These are phyloP conservation scores for Gossypium schwendimanii DNA, from an alignment of 441 rosid species.

Conservation along the genomic window DNA sequence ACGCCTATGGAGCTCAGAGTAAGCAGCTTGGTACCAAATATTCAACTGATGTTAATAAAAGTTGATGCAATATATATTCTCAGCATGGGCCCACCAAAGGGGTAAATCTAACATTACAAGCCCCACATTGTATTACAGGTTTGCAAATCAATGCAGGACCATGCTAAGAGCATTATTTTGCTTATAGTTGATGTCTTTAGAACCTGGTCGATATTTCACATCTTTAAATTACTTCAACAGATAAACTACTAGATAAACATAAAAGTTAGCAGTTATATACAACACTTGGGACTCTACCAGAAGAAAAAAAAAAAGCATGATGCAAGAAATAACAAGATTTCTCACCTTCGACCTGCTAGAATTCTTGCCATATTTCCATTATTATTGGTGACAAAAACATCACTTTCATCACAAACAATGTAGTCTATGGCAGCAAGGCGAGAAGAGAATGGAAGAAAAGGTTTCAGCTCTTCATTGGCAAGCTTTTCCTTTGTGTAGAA, in stretches of 20 bases:
- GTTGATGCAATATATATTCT: not conserved
- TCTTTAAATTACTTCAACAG: not conserved
- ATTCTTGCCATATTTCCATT: constrained; percentile 99
- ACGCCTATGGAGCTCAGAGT: not conserved
- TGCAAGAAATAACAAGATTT: constrained; percentile 12
- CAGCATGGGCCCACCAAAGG: not conserved
- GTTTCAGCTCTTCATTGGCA: constrained; percentile 65
- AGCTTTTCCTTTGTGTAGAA: constrained; percentile 94
- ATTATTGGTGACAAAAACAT: constrained; percentile 85
- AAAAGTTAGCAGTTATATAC: not conserved
- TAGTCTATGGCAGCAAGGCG: constrained; percentile 90
- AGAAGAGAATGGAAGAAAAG: constrained; percentile 75
- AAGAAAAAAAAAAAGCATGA: not conserved
- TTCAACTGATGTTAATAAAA: not conserved
- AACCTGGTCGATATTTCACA: not conserved
- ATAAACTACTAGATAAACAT: not conserved
- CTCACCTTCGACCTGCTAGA: constrained; percentile 97
- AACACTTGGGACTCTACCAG: not conserved
- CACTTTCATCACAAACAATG: constrained; percentile 87
- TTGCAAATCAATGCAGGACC: not conserved
- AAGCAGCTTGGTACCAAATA: not conserved
- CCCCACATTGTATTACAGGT: not conserved
- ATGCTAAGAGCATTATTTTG: not conserved
- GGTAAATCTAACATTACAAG: not conserved
- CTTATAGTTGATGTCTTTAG: not conserved